Base-by-base conservation (phyloP, 2,329 filamentous ascomycete species). In the Xylaria multiplex region DNA sequence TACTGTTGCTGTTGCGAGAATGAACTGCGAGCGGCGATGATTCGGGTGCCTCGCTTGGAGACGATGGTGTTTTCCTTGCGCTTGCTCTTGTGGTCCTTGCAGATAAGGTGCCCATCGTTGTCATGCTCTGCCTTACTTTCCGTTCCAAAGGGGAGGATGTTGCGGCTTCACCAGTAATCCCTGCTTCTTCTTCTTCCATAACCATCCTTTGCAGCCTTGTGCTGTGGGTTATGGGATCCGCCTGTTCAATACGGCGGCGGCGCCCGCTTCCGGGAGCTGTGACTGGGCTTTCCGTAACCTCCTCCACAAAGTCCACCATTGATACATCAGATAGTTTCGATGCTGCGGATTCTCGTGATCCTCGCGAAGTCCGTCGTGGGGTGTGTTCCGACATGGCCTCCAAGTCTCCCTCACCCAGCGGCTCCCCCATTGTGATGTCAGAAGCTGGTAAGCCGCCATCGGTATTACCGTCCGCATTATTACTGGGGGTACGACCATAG, bases 211-310 rank as follows among this genome's bases (percentile, higher is more conserved):
- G 81, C 16, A 87, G 72, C n/a, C 79, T 78, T 0, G 78, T 75
- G 24, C 80, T 83, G 2, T 80, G 82, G 1, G 77, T 79, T 7
- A 81, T 65, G 1, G 77, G 67, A 46, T 76, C 77, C 40, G 75
- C 77, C 7, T 77, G 71, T 14, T 74, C 76, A 14, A 85, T 72
- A 3, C 74, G 79, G 30, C 81, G 80, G 55, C 85, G 77, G 8
- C 80, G 81, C 1, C 86, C 86, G 68, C 85, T 88, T 2, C 86
- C 86, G 0, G 86, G 86, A 14, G 85, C 85, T 69, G 84, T 75
- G 8, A 71, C 77, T 0, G 87, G 86, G 62, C 85, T 88, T 71
- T 89, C 85, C 42, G 77, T 79, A 14, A 86, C 79, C 71, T 85
- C 83, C 54, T 85, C 81, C 16, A 72, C 68, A 3, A 70, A 40